phyloP scores from a whole-genome alignment of 176 grass and related monocot genomes.

The Cenchrus americanus region DNA sequence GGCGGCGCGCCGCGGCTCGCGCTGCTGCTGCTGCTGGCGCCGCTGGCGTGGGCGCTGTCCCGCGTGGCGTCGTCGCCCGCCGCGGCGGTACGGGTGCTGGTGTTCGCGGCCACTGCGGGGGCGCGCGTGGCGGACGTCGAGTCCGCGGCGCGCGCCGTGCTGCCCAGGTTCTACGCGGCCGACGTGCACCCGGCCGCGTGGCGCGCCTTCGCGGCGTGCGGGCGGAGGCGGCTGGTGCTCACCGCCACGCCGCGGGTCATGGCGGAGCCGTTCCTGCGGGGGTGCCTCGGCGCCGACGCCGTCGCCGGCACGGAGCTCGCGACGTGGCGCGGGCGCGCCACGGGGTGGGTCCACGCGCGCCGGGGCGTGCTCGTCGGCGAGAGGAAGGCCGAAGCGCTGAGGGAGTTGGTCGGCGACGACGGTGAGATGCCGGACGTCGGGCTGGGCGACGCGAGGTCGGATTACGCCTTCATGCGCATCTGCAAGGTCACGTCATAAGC shows the following conservation, averaged over 20 bases:
- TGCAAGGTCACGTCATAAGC: constrained; percentile 47
- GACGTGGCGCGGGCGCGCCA: constrained; percentile 48
- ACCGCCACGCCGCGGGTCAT: constrained; percentile 57
- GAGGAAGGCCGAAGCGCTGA: constrained; percentile 47
- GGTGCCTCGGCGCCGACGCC: constrained; percentile 52
- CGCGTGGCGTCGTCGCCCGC: constrained; percentile 48
- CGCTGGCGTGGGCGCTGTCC: constrained; percentile 47
- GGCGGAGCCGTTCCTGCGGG: constrained; percentile 72
- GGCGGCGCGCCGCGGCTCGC: constrained; percentile 60
- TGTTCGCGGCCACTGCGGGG: constrained; percentile 60
- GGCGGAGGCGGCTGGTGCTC: constrained; percentile 34
- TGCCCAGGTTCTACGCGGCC: constrained; percentile 72
- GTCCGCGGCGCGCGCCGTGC: constrained; percentile 62
- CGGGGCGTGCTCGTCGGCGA: constrained; percentile 44
- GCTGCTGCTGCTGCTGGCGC: constrained; percentile 56
- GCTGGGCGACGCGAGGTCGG: constrained; percentile 46
- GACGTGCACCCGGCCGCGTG: constrained; percentile 58
- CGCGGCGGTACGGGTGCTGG: constrained; percentile 49
- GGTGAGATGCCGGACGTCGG: constrained; percentile 48
- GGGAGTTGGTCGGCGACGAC: constrained; percentile 29
- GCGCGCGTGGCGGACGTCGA: constrained; percentile 60
- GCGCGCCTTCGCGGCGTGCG: constrained; percentile 46
- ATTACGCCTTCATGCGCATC: constrained; percentile 60
- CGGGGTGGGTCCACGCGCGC: constrained; percentile 34
- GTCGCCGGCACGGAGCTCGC: constrained; percentile 63